These are phyloP conservation scores for Beta lomatogona DNA, from an alignment of 179 eudicot species.

Conservation along the genomic window DNA sequence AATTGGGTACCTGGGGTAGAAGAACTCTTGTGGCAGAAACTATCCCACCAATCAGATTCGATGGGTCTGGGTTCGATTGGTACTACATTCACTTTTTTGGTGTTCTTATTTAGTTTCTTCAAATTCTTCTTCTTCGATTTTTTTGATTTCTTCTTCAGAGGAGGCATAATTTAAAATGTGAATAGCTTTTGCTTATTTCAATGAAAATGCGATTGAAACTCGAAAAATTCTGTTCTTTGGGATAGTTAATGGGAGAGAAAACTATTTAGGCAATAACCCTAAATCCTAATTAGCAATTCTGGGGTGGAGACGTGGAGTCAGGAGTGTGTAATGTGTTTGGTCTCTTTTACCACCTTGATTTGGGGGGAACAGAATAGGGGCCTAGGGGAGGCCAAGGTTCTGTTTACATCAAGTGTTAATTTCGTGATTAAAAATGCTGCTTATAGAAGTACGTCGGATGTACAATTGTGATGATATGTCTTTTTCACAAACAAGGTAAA, in stretches of 20 bases:
- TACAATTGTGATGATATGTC: too few species aligned
- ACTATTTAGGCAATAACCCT: neutral
- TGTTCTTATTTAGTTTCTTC: slow-evolving; percentile 50
- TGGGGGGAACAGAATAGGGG: too few species aligned
- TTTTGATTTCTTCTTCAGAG: slow-evolving; percentile 50
- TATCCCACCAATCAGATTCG: slow-evolving; percentile 96
- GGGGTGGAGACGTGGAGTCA: neutral
- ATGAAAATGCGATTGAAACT: neutral
- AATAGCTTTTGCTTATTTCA: neutral
- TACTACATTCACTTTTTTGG: slow-evolving; percentile 41
- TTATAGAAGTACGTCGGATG: too few species aligned
- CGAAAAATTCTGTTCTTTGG: neutral
- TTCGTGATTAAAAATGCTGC: too few species aligned
- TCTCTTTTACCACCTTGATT: too few species aligned
- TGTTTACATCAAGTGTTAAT: neutral
- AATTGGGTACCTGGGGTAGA: slow-evolving; percentile 50
- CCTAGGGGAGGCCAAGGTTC: neutral
- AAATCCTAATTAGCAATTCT: neutral
- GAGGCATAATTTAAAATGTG: slow-evolving; percentile 10
- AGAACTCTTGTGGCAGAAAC: slow-evolving; percentile 68
- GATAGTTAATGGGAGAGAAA: neutral
- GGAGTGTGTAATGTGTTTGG: neutral
- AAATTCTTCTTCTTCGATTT: slow-evolving; percentile 47
- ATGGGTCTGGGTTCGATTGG: slow-evolving; percentile 58
- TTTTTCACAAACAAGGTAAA: too few species aligned